A percentile compares a stretch with the other conserved stretches of the same genome.
These are phyloP conservation scores for Phytophthora ohioensis DNA, from an alignment of 352 stramenopile genomes.

Conservation along the genomic window DNA sequence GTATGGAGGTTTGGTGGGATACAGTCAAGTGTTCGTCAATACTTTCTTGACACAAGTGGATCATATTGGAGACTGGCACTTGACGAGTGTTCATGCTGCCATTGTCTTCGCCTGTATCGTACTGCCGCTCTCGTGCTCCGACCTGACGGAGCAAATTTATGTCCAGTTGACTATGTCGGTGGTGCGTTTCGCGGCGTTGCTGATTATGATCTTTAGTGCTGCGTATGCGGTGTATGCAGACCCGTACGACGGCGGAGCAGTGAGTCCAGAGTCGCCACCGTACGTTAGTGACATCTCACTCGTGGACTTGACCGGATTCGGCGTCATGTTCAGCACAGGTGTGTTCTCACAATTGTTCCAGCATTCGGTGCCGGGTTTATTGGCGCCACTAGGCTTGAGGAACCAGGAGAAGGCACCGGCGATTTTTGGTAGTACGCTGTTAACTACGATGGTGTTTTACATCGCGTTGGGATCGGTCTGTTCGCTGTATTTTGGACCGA, in stretches of 20 bases:
- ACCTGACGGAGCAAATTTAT: conserved; percentile 91
- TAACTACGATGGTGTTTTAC: conserved; percentile 90
- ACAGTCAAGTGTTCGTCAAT: conserved; percentile 93
- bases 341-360: conserved; percentile 94
- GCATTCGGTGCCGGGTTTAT: conserved; percentile 89
- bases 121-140: conserved; percentile 87
- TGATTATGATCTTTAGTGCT: conserved; percentile 90
- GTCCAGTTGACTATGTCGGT: conserved; percentile 90
- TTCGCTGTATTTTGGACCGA: conserved; percentile 88
- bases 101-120: conserved; percentile 88
- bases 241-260: conserved; percentile 61
- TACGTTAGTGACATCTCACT: conserved; percentile 75
- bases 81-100: conserved; percentile 65
- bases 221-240: conserved; percentile 79
- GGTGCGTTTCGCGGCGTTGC: conserved; percentile 86
- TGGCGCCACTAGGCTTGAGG: conserved; percentile 69
- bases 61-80: conserved; percentile 55
- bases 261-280: conserved; percentile 18
- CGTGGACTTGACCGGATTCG: conserved; percentile 82
- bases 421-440: conserved; percentile 82
- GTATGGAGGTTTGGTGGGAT: conserved; percentile 90
- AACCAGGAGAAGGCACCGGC: conserved; percentile 67
- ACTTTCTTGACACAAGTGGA: conserved; percentile 80
- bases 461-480: conserved; percentile 78
- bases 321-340: conserved; percentile 90